Base-by-base conservation (phyloP, 2,329 filamentous ascomycete genomes). In the Colletotrichum paranaense region DNA sequence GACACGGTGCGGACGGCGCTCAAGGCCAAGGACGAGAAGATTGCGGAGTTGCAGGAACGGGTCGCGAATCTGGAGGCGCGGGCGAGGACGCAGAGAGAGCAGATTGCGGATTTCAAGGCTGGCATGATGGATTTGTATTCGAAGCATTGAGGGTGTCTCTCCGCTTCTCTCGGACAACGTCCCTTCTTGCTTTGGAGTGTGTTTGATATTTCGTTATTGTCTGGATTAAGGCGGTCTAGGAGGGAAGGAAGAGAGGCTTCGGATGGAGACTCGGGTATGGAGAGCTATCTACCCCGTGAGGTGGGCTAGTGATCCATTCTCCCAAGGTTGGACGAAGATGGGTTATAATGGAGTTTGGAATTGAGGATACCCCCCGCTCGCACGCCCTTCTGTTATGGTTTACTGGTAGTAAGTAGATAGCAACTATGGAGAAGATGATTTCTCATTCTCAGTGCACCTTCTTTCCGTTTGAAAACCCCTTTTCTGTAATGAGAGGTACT, bases 1-100 rank as follows among this genome's bases (percentile, higher is more conserved):
- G 93, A 96, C 73, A 88, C 92, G 7, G 87, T 89, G 4, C 84
- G 93, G n/a, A 80, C 88, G 9, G 88, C 88, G 4, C 78, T 94
- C 42, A 91, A 90, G 78, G 86, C 87, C 5, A 92, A 91, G 75
- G 92, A 96, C 35, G 78, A 78, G n/a, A 80, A 78, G 63, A 81
- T 84, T 55, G 80, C 80, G 4, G 74, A 76, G 65, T 72, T 88
- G 66, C 81, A 85, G 77, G 78, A 78, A 52, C 77, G 79, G 35
- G 76, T 87, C 5, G 77, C 77, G 8, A 80, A 78, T 19, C 76
- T 88, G n/a, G 85, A 88, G 78, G 82, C 82, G 28, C 77, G 78
- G 68, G 78, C 81, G 8, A 74, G 70, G 67, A 71, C 79, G 63
- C 77, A 83, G 30, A 77, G 78, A n/a, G 78, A 77, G 30, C 78